A percentile compares a stretch with the other conserved stretches of the same genome.
Evolutionary conservation across 305 asterid genomes (phyloP).

Genomic region (Fraxinus angustifolia): DNA sequence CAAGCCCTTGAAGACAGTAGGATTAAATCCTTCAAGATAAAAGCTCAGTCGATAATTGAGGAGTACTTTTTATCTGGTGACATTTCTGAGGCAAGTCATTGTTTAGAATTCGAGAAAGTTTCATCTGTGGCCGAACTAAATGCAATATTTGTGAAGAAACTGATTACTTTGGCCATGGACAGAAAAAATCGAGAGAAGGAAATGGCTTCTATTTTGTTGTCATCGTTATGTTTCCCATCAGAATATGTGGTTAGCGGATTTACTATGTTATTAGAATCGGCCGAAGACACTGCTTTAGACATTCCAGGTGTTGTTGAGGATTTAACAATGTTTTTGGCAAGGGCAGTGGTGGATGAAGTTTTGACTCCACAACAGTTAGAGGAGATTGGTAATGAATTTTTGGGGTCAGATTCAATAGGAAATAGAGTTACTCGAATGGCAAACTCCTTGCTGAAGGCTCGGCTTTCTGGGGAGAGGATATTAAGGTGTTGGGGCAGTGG

Average conservation of each 20-base stretch:
- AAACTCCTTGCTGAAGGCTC: conserved; percentile 62
- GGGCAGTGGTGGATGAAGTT: conserved; percentile 86
- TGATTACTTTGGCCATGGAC: conserved; percentile 83
- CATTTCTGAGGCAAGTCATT: conserved; percentile 64
- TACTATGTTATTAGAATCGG: conserved; percentile 67
- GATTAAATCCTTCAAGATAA: conserved; percentile 57
- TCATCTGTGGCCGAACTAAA: conserved; percentile 45
- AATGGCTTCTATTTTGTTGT: conserved; percentile 82
- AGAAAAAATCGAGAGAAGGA: conserved; percentile 80
- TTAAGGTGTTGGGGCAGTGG: conserved; percentile 94
- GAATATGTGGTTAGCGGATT: conserved; percentile 77
- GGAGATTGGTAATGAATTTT: conserved; percentile 60
- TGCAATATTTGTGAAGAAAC: conserved; percentile 69
- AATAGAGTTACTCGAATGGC: conserved; percentile 62
- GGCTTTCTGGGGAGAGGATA: conserved; percentile 82
- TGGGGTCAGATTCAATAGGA: conserved; percentile 51
- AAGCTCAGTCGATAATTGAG: conserved; percentile 58
- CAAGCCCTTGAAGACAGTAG: conserved; percentile 44
- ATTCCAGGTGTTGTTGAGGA: conserved; percentile 76
- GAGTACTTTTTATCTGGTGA: conserved; percentile 86
- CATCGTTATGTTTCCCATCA: conserved; percentile 75
- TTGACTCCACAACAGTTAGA: conserved; percentile 78
- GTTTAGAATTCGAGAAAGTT: conserved; percentile 60
- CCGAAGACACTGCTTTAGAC: conserved; percentile 84
- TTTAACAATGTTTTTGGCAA: conserved; percentile 72